phyloP scores from a whole-genome alignment of 192 early-diverging fungal species.

The Mortierella alpina region DNA sequence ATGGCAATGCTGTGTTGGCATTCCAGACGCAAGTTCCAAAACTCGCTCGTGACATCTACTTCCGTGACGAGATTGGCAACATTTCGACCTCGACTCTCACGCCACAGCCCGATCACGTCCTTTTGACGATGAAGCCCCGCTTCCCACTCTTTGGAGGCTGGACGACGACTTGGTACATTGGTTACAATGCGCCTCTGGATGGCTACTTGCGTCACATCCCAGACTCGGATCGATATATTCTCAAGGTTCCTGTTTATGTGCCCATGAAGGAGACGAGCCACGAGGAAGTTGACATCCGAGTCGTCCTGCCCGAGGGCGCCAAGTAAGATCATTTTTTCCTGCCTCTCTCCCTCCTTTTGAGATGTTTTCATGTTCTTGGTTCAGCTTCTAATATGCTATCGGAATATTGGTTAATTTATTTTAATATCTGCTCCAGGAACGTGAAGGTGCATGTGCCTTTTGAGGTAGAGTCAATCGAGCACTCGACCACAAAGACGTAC shows the following conservation, averaged over 20 bases:
- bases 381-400: not conserved
- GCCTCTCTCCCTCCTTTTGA: not conserved
- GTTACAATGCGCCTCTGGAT: slow-evolving; percentile 83
- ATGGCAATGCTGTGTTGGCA: slow-evolving; percentile 49
- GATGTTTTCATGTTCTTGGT: not conserved
- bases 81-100: slow-evolving; percentile 88
- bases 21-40: slow-evolving; percentile 67
- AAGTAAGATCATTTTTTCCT: slow-evolving; percentile 57
- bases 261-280: slow-evolving; percentile 72
- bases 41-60: slow-evolving; percentile 80
- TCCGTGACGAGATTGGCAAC: slow-evolving; percentile 94
- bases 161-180: slow-evolving; percentile 96
- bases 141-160: slow-evolving; percentile 98
- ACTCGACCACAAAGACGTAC: slow-evolving; percentile 76
- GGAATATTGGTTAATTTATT: not conserved
- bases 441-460: slow-evolving; percentile 74
- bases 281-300: slow-evolving; percentile 71
- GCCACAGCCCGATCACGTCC: slow-evolving; percentile 56
- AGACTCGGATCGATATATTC: slow-evolving; percentile 59
- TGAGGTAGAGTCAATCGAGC: slow-evolving; percentile 62
- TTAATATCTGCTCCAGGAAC: slow-evolving; percentile 57
- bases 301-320: slow-evolving; percentile 95
- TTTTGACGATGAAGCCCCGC: slow-evolving; percentile 86
- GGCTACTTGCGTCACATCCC: slow-evolving; percentile 69
- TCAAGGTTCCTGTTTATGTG: slow-evolving; percentile 79